Evolutionary conservation across 2,329 filamentous ascomycete genomes (phyloP), one percentile per base, ranked within the genome.

Genomic region (Diaporthe velutina): DNA sequence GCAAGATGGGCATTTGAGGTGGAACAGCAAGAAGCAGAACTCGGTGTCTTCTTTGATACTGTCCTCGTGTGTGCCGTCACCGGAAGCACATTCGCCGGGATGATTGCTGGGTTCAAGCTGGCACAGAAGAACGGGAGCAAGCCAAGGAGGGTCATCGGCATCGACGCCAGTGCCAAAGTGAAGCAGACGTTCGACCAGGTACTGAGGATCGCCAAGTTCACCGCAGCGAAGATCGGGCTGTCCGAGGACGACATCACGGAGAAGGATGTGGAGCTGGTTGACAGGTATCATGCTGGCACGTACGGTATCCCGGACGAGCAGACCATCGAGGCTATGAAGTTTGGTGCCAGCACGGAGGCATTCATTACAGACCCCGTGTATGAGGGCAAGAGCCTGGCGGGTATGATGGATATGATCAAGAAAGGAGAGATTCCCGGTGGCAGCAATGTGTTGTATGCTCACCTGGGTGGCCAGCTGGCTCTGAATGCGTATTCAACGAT

Each of bases 331-430:
- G 93, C 92, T 0, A 94, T 95, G 80, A 89, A 88, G 81, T 91
- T 93, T 79, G 91, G 90, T 7, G 93, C 93, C 0, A 82, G 85
- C 74, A 93, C 90, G 1, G 93, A 95, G 84, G 93, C 89, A 0
- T 92, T 95, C 78, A 93, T 95, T 76, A 94, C 92, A 0, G 93
- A 95, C 80, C 93, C 93, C 0, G 93, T 95, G 1, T 95, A 95
- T 79, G 93, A 94, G 83, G 93, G 93, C 1, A 95, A 95, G 88
- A 93, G 90, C 78, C 83, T 95, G 81, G 92, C 92, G 5, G 93
- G 93, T 0, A 88, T 94, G 91, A 90, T 94, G 78, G 91, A 92
- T 80, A 83, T 94, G 84, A 90, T 94, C 25, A 88, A 84, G 77
- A 90, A 88, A 68, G 92, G 89, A 0, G 90, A 92, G 81, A 91